Conservation (phyloP, 495 filamentous ascomycete genomes). For the Aspergillus egyptiacus region DNA sequence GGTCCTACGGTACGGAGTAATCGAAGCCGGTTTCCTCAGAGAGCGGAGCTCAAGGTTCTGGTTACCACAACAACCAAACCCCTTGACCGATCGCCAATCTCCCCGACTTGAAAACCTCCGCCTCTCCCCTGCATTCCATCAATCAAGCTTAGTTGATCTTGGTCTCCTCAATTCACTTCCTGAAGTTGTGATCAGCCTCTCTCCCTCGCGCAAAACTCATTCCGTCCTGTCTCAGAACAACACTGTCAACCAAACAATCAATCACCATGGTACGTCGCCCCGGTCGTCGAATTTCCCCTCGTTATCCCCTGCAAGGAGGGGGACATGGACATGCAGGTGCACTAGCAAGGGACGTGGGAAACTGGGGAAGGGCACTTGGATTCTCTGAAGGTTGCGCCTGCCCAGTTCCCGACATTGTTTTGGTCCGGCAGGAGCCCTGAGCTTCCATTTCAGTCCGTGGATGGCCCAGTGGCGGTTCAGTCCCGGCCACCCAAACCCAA, state of each 20-base stretch:
- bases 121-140: slow-evolving; percentile 13
- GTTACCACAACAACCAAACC: slow-evolving; percentile 18
- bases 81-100: slow-evolving; percentile 4
- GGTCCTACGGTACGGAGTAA: too few relatives aligned
- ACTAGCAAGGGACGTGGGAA: too few relatives aligned
- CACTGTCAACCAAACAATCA: neutral
- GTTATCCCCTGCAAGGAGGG: slow-evolving; percentile 6
- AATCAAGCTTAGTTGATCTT: neutral
- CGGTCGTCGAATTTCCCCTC: slow-evolving; percentile 1
- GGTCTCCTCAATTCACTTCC: neutral
- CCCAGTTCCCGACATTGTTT: neutral
- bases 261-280: slow-evolving; percentile 13
- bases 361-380: too few relatives aligned
- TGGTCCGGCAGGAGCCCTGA: neutral
- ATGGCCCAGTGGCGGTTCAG: slow-evolving; percentile 5
- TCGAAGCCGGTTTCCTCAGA: neutral
- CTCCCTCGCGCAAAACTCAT: slow-evolving; percentile 4
- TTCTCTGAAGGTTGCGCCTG: neutral
- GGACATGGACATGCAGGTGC: neutral
- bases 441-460: slow-evolving; percentile 6
- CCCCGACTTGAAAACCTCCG: slow-evolving; percentile 2
- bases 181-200: neutral
- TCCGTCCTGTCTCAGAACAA: slow-evolving; percentile 5
- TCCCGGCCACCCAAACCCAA: neutral
- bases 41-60: neutral